phyloP scores from a whole-genome alignment of 768 basidiomycete genomes.

The Kwoniella shandongensis region DNA sequence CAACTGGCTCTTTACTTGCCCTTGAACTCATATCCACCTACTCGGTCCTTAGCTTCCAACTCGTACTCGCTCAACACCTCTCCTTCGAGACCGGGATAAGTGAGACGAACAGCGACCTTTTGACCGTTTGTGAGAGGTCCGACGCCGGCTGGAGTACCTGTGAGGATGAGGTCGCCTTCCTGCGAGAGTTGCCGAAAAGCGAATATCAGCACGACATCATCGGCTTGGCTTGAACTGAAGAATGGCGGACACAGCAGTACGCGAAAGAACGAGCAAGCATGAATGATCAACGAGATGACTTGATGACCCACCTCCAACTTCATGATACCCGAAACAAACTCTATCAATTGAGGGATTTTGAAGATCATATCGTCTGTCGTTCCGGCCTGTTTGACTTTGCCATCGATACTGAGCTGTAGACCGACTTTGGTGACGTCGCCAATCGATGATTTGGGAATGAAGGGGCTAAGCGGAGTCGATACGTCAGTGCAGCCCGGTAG shows the following conservation, averaged over 20 bases:
- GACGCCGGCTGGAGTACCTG: slow-evolving; percentile 83
- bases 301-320: slow-evolving; percentile 71
- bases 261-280: too few species aligned
- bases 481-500: neutral
- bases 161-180: slow-evolving; percentile 89
- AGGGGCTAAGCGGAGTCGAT: slow-evolving; percentile 59
- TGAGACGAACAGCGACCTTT: slow-evolving; percentile 70
- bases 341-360: slow-evolving; percentile 78
- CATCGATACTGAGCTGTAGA: slow-evolving; percentile 83
- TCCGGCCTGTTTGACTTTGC: slow-evolving; percentile 76
- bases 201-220: too few species aligned
- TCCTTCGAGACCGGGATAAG: slow-evolving; percentile 56
- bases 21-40: slow-evolving; percentile 68
- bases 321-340: slow-evolving; percentile 94
- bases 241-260: too few species aligned
- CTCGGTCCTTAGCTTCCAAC: slow-evolving; percentile 66
- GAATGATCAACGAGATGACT: slow-evolving; percentile 19
- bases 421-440: slow-evolving; percentile 72
- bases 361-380: slow-evolving; percentile 89
- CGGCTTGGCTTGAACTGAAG: too few species aligned
- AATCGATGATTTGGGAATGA: slow-evolving; percentile 73
- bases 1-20: too few species aligned
- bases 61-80: slow-evolving; percentile 64
- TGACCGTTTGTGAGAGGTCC: slow-evolving; percentile 76
- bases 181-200: slow-evolving; percentile 49